Conservation (phyloP, 306 rosid genomes). For the Purshia tridentata region DNA sequence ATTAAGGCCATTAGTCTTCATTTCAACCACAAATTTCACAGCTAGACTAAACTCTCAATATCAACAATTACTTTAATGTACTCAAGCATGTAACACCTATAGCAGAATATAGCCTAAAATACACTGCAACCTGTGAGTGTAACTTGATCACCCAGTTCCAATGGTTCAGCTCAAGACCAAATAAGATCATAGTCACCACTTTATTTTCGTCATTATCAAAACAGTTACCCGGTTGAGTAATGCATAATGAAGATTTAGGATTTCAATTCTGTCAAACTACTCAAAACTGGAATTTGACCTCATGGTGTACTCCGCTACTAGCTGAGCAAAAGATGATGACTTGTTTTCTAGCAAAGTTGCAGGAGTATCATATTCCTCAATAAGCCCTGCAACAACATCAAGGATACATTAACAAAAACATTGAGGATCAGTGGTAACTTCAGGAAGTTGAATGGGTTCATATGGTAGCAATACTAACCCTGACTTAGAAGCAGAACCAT, state of each 20-base stretch:
- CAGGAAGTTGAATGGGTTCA: neutral
- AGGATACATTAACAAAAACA: neutral
- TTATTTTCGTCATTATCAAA: constrained; percentile 18
- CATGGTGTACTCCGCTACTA: constrained; percentile 71
- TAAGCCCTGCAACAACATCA: constrained; percentile 48
- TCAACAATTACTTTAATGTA: neutral
- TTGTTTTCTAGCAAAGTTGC: constrained; percentile 61
- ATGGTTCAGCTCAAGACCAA: neutral
- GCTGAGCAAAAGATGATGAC: constrained; percentile 73
- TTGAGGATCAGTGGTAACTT: neutral
- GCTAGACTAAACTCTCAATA: neutral
- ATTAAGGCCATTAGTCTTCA: neutral
- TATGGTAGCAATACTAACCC: constrained; percentile 35
- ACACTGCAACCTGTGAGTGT: neutral
- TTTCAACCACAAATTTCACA: neutral
- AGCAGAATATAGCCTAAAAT: neutral
- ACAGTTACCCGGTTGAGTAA: neutral
- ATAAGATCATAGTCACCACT: neutral
- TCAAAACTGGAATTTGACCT: constrained; percentile 50
- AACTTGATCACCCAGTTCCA: neutral
- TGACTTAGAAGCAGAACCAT: constrained; percentile 81
- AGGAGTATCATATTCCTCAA: constrained; percentile 73
- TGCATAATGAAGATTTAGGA: neutral
- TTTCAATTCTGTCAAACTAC: constrained; percentile 5
- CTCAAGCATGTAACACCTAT: neutral